Evolutionary conservation across 306 rosid species (phyloP).

Genomic region (Hippophae rhamnoides): DNA sequence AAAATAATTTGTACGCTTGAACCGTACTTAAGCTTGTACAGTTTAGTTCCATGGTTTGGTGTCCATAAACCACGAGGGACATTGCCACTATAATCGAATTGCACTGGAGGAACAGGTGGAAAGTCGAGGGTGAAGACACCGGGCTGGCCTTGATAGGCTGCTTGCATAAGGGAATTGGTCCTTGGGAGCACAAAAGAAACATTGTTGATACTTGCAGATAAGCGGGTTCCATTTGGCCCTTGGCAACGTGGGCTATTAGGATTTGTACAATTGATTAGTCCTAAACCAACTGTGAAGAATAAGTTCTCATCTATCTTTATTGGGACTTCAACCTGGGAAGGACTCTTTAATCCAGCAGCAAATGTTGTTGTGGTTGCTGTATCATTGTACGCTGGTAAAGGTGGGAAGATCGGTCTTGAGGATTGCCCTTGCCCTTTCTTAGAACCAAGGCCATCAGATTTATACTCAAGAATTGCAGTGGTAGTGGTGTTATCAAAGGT

Average conservation of each 20-base stretch:
- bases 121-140: conserved; percentile 80
- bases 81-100: conserved; percentile 72
- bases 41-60: conserved; percentile 55
- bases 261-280: conserved; percentile 68
- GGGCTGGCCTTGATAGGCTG: conserved; percentile 56
- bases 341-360: conserved; percentile 46
- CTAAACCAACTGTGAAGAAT: conserved; percentile 57
- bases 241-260: conserved; percentile 86
- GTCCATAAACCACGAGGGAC: conserved; percentile 78
- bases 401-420: conserved; percentile 41
- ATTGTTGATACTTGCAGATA: conserved; percentile 79
- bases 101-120: conserved; percentile 74
- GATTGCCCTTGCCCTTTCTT: conserved; percentile 21
- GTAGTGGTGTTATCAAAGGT: conserved; percentile 90
- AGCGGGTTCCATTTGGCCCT: conserved; percentile 98
- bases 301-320: conserved; percentile 38
- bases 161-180: conserved; percentile 74
- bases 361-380: conserved; percentile 61
- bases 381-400: conserved; percentile 56
- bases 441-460: conserved; percentile 23
- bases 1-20: conserved; percentile 58
- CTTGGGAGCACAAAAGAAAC: conserved; percentile 67
- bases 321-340: conserved; percentile 35
- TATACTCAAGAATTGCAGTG: conserved; percentile 84
- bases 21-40: conserved; percentile 57